A percentile compares a stretch with the other conserved stretches of the same genome.
These are phyloP conservation scores for Circinella umbellata DNA, from an alignment of 371 early-diverging fungal species.

Conservation along the genomic window DNA sequence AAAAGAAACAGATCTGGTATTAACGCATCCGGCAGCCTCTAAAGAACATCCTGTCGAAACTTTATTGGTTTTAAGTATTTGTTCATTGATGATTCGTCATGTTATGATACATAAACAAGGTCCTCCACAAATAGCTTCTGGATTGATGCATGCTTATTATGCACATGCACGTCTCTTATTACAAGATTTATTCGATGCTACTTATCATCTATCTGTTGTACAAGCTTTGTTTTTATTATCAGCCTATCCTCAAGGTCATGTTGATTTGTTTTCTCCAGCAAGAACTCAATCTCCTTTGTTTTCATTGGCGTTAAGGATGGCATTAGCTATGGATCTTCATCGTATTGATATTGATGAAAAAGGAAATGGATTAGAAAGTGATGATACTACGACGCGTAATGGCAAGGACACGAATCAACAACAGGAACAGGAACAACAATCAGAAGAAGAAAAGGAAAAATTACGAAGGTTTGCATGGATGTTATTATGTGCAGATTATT, in stretches of 20 bases:
- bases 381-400: slow-evolving; percentile 2
- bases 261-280: slow-evolving; percentile 36
- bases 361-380: too few species aligned
- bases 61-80: slow-evolving; percentile 42
- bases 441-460: slow-evolving; percentile 31
- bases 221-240: slow-evolving; percentile 48
- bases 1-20: slow-evolving; percentile 38
- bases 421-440: slow-evolving; percentile 16
- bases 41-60: slow-evolving; percentile 37
- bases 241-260: slow-evolving; percentile 41
- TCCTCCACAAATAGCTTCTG: slow-evolving; percentile 29
- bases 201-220: slow-evolving; percentile 41
- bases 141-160: slow-evolving; percentile 40
- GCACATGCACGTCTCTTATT: slow-evolving; percentile 41
- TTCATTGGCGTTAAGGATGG: slow-evolving; percentile 35
- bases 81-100: slow-evolving; percentile 45
- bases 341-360: slow-evolving; percentile 23
- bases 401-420: neutral
- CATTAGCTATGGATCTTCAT: slow-evolving; percentile 46
- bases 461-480: slow-evolving; percentile 49
- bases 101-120: slow-evolving; percentile 34
- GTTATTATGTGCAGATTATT: slow-evolving; percentile 49
- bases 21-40: slow-evolving; percentile 34
- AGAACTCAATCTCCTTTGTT: slow-evolving; percentile 32
- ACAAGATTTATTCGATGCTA: slow-evolving; percentile 53